Percentiles rank a stretch among this genome's conserved stretches.
Conservation (phyloP, 2,329 filamentous ascomycete genomes). For the Fusarium armeniacum region DNA sequence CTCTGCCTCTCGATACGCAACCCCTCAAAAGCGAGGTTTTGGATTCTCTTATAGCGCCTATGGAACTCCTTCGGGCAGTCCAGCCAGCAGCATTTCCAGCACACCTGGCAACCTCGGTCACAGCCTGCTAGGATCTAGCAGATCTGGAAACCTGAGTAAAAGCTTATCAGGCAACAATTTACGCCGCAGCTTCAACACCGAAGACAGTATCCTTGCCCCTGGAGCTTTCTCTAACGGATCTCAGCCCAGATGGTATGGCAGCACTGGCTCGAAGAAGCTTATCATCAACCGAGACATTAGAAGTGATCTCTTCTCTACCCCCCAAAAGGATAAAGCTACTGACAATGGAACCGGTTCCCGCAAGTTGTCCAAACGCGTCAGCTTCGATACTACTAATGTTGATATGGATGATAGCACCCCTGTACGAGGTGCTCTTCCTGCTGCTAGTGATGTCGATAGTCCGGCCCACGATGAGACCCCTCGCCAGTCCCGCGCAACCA, state of each 20-base stretch:
- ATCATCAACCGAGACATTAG: conserved; percentile 91
- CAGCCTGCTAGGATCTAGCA: conserved; percentile 75
- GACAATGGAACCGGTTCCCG: conserved; percentile 59
- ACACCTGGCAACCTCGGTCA: conserved; percentile 77
- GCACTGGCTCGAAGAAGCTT: conserved; percentile 84
- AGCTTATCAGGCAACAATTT: conserved; percentile 91
- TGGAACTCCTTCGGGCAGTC: conserved; percentile 80
- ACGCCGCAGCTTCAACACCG: conserved; percentile 82
- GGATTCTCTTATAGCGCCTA: conserved; percentile 96
- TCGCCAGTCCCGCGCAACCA: conserved; percentile 64
- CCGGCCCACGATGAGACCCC: conserved; percentile 56
- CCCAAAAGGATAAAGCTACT: conserved; percentile 65
- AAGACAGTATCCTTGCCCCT: conserved; percentile 88
- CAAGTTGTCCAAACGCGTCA: conserved; percentile 86
- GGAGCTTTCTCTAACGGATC: conserved; percentile 83
- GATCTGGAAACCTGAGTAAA: conserved; percentile 82
- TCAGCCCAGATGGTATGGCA: conserved; percentile 74
- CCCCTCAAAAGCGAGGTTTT: conserved; percentile 88
- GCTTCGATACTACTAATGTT: conserved; percentile 80
- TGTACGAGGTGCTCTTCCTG: conserved; percentile 54
- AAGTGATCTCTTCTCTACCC: conserved; percentile 76
- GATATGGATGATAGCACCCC: conserved; percentile 55
- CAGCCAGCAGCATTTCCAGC: conserved; percentile 73
- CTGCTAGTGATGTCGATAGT: conserved; percentile 51
- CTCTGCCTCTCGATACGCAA: conserved; percentile 82